phyloP scores from a whole-genome alignment of 129 eudicot species.

The Arctium lappa region DNA sequence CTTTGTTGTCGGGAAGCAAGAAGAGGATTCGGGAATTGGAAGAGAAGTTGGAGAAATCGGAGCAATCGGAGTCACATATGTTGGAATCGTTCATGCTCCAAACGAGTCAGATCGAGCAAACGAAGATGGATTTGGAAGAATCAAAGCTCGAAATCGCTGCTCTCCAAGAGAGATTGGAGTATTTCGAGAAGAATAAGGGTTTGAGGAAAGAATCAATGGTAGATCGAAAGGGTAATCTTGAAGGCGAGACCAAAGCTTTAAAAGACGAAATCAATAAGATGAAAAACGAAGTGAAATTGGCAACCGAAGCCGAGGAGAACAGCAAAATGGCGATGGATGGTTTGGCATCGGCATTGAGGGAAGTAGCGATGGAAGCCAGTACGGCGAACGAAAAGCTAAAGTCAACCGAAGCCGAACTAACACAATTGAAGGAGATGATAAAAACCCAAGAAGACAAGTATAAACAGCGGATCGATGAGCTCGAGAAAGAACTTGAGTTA shows the following conservation, averaged over 20 bases:
- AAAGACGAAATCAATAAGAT: slow-evolving; percentile 44
- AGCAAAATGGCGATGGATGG: slow-evolving; percentile 84
- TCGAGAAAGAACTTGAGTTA: slow-evolving; percentile 47
- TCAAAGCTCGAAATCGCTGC: slow-evolving; percentile 44
- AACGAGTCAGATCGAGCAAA: slow-evolving; percentile 44
- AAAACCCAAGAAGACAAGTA: slow-evolving; percentile 31
- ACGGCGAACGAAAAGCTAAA: slow-evolving; percentile 51
- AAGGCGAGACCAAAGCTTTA: slow-evolving; percentile 15
- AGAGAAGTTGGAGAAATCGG: slow-evolving; percentile 46
- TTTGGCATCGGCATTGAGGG: slow-evolving; percentile 68
- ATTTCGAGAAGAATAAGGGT: slow-evolving; percentile 17
- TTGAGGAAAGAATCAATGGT: not conserved
- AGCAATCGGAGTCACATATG: slow-evolving; percentile 39
- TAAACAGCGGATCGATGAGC: slow-evolving; percentile 37
- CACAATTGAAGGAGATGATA: slow-evolving; percentile 37
- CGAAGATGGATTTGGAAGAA: slow-evolving; percentile 52
- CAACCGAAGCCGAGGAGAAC: slow-evolving; percentile 66
- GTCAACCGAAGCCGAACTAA: slow-evolving; percentile 31
- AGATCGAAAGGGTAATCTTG: not conserved
- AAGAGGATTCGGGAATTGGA: slow-evolving; percentile 51
- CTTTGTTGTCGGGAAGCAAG: slow-evolving; percentile 25
- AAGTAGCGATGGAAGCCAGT: slow-evolving; percentile 63
- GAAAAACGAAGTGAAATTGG: slow-evolving; percentile 45
- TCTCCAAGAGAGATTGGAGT: slow-evolving; percentile 36
- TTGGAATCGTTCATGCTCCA: slow-evolving; percentile 47